Evolutionary conservation across 2,329 filamentous ascomycete species (phyloP).

Genomic region (Tolypocladium tundrense): DNA sequence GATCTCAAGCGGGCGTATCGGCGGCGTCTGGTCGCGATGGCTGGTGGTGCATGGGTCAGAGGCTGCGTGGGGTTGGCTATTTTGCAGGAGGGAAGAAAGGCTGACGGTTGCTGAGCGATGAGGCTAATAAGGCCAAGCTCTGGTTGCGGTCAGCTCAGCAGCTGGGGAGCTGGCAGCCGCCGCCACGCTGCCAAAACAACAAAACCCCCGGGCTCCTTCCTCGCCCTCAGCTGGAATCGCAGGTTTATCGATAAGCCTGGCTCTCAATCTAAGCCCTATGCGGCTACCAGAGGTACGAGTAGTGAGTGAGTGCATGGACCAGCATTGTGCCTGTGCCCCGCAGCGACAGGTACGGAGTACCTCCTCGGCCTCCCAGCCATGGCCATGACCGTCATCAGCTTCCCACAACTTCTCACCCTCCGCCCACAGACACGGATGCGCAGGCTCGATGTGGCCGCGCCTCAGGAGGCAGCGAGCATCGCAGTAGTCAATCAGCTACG

Average conservation of each 20-base stretch:
- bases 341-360: not conserved
- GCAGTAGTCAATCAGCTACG: not conserved
- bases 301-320: not conserved
- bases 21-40: conserved; percentile 7
- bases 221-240: not conserved
- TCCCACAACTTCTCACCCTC: too few species aligned
- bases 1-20: conserved; percentile 7
- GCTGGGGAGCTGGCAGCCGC: not conserved
- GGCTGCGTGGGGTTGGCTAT: conserved; percentile 2
- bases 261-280: not conserved
- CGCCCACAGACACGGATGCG: not conserved
- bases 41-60: conserved; percentile 5
- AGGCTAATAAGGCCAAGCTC: conserved; percentile 2
- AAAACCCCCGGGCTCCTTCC: not conserved
- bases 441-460: not conserved
- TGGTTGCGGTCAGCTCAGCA: not conserved
- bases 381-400: too few species aligned
- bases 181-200: not conserved
- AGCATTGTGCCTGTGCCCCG: not conserved
- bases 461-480: not conserved
- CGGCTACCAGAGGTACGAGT: not conserved
- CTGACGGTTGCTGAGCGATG: conserved; percentile 1
- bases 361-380: not conserved
- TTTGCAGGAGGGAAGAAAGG: conserved; percentile 9
- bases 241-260: not conserved